Percentiles rank a stretch among this genome's conserved stretches.
Conservation (phyloP, 2,329 filamentous ascomycete species). For the Alternaria rosae region DNA sequence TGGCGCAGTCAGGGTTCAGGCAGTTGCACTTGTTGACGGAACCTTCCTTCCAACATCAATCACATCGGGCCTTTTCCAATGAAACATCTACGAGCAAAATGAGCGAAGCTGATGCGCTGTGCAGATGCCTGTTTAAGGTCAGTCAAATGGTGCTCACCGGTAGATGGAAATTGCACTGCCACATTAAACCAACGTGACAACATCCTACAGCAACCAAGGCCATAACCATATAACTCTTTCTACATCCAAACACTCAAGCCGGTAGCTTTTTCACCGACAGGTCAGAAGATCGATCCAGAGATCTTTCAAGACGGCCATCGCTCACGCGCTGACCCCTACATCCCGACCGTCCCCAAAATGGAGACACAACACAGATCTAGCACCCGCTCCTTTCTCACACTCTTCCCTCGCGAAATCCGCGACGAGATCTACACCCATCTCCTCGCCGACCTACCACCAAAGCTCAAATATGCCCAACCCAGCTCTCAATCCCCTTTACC, state of each 20-base stretch:
- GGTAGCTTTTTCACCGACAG: too few species aligned
- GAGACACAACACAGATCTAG: rapidly evolving
- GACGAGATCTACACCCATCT: background rate
- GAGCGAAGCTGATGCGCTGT: background rate
- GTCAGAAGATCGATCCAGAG: too few species aligned
- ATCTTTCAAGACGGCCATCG: too few species aligned
- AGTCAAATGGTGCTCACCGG: background rate
- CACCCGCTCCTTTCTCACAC: background rate
- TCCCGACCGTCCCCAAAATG: background rate
- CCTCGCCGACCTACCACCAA: background rate
- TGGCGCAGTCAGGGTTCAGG: background rate
- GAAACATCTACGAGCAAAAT: background rate
- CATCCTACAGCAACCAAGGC: background rate
- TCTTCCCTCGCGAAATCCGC: background rate
- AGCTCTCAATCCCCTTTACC: background rate
- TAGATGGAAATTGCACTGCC: background rate
- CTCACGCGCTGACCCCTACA: too few species aligned
- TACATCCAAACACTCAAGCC: background rate
- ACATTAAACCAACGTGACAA: background rate
- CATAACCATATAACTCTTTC: background rate
- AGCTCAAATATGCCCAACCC: background rate
- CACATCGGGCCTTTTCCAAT: background rate
- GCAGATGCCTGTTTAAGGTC: background rate
- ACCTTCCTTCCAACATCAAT: background rate
- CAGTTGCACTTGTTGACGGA: background rate